Base-by-base conservation (phyloP, 345 rosid genomes). In the Rhodomyrtus tomentosa region DNA sequence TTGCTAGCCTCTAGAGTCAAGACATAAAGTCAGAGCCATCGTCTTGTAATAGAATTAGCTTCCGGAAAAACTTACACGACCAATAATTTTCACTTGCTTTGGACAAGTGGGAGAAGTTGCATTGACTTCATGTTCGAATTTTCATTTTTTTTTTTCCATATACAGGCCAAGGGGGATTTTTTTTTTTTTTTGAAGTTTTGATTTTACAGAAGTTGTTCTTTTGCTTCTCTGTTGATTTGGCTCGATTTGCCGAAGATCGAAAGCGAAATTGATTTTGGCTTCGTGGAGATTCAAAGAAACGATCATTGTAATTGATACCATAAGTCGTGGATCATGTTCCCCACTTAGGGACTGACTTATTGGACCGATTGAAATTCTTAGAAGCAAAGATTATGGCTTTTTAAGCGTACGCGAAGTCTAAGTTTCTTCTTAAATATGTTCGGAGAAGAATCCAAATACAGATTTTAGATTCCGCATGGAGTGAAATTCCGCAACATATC, bases 381-480 rank as follows among this genome's bases (percentile, higher is more conserved):
- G 6, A 18, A 32, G 76, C 45, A 18, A 36, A 36, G 45, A 36
- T 36, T 68, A 36, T 0, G 11, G 76, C 24, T 68, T 32, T 32
- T 36, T 32, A 68, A 68, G 42, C 0, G 40, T 7, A 29, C 7
- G 29, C 0, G 0, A 5, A 36, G 15, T 29, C 1, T 4, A 5
- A 7, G 73, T 29, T 27, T 27, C 10, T 27, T 0, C 3, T 3
- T 10, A 59, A 29, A 29, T 0, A 59, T 29, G 74, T 59, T 7
- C 16, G 74, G 74, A 32, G 11, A 59, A 59, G 40, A 15, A 2
- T 29, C 5, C 4, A 13, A 6, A 29, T 29, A 15, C 0, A 5
- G 42, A 40, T 40, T 40, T 40, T 40, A 40, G 42, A 40, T 40
- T 40, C 42, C 42, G 5, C 42, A 6, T 6, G 42, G 42, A 40